Evolutionary conservation across 768 basidiomycete genomes (phyloP).

Genomic region (Mycena epipterygia): DNA sequence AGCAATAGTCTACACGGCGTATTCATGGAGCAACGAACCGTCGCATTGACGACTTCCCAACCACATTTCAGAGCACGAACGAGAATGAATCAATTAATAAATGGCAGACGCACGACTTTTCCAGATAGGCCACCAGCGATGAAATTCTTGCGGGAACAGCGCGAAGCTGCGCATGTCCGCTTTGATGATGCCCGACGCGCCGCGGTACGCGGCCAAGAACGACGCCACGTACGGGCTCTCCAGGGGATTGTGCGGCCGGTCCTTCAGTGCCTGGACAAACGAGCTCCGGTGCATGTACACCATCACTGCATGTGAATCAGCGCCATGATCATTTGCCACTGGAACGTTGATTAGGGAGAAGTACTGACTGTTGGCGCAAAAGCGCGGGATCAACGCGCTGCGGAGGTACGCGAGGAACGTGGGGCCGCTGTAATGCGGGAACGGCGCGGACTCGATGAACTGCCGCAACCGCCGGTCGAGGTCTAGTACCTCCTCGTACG

Average conservation of each 20-base stretch:
- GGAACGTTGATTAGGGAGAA: too few species aligned
- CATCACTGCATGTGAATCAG: conserved; percentile 49
- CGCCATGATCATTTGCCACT: background rate
- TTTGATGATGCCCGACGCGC: conserved; percentile 48
- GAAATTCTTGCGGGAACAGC: conserved; percentile 53
- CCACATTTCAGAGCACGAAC: background rate
- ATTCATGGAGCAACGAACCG: background rate
- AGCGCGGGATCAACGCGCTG: background rate
- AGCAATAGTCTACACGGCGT: background rate
- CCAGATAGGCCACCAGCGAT: conserved; percentile 61
- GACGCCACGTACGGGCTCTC: conserved; percentile 63
- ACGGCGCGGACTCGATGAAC: conserved; percentile 12
- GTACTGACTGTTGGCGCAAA: conserved; percentile 5
- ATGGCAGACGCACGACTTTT: conserved; percentile 42
- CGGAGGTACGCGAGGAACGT: conserved; percentile 17
- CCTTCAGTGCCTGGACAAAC: conserved; percentile 60
- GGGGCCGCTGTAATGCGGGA: conserved; percentile 1
- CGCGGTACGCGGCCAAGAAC: conserved; percentile 61
- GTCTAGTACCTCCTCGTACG: conserved; percentile 40
- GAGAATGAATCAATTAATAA: background rate
- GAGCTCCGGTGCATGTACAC: conserved; percentile 60
- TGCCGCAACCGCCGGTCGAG: conserved; percentile 24
- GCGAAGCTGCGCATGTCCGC: conserved; percentile 44
- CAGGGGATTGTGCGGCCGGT: conserved; percentile 59
- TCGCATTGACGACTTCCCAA: conserved; percentile 12